Evolutionary conservation across 768 basidiomycete genomes (phyloP).

Genomic region (Tremella yokohamensis): DNA sequence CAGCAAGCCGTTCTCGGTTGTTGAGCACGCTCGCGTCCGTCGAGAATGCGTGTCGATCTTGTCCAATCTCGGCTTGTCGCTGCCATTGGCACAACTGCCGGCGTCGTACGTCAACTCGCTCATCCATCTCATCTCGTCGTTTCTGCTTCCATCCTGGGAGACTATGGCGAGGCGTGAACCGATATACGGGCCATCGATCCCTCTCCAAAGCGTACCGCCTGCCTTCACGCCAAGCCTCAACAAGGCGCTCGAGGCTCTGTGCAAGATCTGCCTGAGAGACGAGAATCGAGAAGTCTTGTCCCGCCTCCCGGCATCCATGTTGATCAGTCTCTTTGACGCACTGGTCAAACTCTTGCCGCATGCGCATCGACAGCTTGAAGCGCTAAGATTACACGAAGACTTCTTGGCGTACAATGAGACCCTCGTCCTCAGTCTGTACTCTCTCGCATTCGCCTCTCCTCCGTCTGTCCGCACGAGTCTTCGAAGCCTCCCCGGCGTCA

Average conservation of each 20-base stretch:
- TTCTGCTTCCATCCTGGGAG: conserved; percentile 66
- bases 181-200: conserved; percentile 15
- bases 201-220: conserved; percentile 55
- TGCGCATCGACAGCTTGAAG: conserved; percentile 64
- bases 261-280: conserved; percentile 72
- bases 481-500: conserved; percentile 66
- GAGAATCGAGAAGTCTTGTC: conserved; percentile 69
- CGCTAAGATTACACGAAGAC: conserved; percentile 54
- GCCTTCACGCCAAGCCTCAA: conserved; percentile 58
- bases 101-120: conserved; percentile 55
- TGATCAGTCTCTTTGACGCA: conserved; percentile 64
- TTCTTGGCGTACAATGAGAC: conserved; percentile 81
- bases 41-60: conserved; percentile 73
- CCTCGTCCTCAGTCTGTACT: conserved; percentile 75
- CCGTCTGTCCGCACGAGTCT: conserved; percentile 68
- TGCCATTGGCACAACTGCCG: conserved; percentile 54
- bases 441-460: conserved; percentile 76
- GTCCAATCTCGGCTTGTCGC: conserved; percentile 59
- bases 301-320: conserved; percentile 57
- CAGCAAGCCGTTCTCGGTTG: conserved; percentile 64
- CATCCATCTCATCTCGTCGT: conserved; percentile 68
- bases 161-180: conserved; percentile 40
- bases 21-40: conserved; percentile 68
- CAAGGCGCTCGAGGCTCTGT: conserved; percentile 74
- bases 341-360: conserved; percentile 83